phyloP scores from a whole-genome alignment of 1,284 basidiomycete species.

The Apiotrichum domesticum region DNA sequence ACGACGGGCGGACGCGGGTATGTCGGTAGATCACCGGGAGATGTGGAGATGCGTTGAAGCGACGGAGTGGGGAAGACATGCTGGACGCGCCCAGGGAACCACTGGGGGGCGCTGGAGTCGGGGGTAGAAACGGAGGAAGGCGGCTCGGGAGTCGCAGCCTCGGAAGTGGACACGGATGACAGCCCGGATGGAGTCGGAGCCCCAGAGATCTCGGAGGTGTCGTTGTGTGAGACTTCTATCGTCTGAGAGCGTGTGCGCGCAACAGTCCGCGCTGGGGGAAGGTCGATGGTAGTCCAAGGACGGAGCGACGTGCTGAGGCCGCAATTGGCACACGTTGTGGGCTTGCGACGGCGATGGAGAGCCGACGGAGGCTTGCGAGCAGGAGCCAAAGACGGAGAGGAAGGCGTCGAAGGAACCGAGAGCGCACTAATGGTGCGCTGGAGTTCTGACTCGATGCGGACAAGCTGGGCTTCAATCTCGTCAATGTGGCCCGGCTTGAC shows the following conservation, averaged over 20 bases:
- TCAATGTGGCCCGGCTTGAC: too few relatives aligned
- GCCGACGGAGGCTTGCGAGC: background rate
- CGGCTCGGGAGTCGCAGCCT: too few relatives aligned
- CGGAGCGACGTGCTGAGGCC: background rate
- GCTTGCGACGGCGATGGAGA: background rate
- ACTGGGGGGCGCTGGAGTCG: background rate
- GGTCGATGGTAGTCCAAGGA: background rate
- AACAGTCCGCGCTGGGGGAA: conserved; percentile 6
- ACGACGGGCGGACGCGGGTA: conserved; percentile 30
- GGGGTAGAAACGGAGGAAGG: too few relatives aligned
- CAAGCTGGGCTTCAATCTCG: too few relatives aligned
- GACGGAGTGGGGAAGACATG: conserved; percentile 16
- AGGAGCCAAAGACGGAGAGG: background rate
- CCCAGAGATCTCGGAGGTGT: too few relatives aligned
- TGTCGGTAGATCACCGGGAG: conserved; percentile 35
- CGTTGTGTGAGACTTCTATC: too few relatives aligned
- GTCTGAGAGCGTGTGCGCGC: conserved; percentile 9
- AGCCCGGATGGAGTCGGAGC: too few relatives aligned
- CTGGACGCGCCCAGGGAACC: background rate
- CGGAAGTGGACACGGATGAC: too few relatives aligned
- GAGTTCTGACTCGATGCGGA: background rate
- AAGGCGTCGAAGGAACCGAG: background rate
- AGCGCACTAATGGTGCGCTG: background rate
- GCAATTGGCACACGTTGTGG: background rate
- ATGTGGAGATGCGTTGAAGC: conserved; percentile 29